These are phyloP conservation scores for Adansonia grandidieri DNA, from an alignment of 441 rosid species.

Conservation along the genomic window DNA sequence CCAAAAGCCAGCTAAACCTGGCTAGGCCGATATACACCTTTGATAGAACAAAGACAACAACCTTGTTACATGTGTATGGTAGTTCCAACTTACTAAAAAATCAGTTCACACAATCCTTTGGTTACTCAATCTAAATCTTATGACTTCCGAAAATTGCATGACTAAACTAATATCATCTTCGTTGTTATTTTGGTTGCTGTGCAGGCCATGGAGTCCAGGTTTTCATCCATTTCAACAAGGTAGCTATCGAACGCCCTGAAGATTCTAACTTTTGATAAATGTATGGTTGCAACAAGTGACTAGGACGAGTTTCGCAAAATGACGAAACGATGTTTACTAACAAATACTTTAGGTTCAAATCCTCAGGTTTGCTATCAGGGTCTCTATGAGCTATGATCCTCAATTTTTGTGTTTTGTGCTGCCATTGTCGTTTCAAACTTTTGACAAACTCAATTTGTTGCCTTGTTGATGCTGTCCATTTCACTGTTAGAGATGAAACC, in stretches of 20 bases:
- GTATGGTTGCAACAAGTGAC: slow-evolving; percentile 91
- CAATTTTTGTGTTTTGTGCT: not conserved
- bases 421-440: not conserved
- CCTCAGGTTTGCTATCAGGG: slow-evolving; percentile 42
- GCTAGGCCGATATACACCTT: not conserved
- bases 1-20: not conserved
- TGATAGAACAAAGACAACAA: not conserved
- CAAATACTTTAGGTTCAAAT: slow-evolving; percentile 59
- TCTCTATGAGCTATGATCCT: not conserved
- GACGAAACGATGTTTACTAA: slow-evolving; percentile 55
- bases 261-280: slow-evolving; percentile 67
- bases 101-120: not conserved
- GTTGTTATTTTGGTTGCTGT: slow-evolving; percentile 19
- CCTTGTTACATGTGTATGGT: not conserved
- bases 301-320: slow-evolving; percentile 73
- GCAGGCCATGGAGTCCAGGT: slow-evolving; percentile 85
- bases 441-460: not conserved
- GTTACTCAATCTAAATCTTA: not conserved
- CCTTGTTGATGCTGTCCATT: not conserved
- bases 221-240: slow-evolving; percentile 75
- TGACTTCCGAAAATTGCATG: not conserved
- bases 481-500: slow-evolving; percentile 52
- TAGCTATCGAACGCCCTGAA: slow-evolving; percentile 72
- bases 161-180: not conserved
- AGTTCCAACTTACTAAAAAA: not conserved